Evolutionary conservation across 2,329 filamentous ascomycete genomes (phyloP).

Genomic region (Aspergillus glaucus): DNA sequence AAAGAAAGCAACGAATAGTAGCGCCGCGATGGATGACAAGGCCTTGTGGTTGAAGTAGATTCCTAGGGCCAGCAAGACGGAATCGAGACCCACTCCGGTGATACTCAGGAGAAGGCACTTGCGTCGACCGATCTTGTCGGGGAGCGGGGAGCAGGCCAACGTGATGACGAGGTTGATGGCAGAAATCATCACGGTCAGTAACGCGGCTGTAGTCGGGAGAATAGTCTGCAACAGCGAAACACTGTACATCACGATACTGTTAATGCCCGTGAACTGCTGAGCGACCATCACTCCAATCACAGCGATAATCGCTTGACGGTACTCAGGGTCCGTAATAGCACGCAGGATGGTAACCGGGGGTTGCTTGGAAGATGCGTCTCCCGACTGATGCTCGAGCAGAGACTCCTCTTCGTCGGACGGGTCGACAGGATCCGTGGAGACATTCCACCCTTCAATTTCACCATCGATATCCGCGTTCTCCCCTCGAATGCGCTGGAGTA

Average conservation of each 20-base stretch:
- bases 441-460: slow-evolving; percentile 61
- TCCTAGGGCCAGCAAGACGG: slow-evolving; percentile 70
- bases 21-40: slow-evolving; percentile 72
- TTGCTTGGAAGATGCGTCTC: slow-evolving; percentile 61
- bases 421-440: slow-evolving; percentile 21
- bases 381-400: slow-evolving; percentile 52
- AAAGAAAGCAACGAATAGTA: slow-evolving; percentile 84
- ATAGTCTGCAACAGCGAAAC: slow-evolving; percentile 79
- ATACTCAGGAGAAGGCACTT: slow-evolving; percentile 76
- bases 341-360: slow-evolving; percentile 59
- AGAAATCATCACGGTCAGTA: slow-evolving; percentile 83
- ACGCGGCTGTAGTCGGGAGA: slow-evolving; percentile 70
- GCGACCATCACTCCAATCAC: slow-evolving; percentile 87
- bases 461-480: slow-evolving; percentile 60
- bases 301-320: slow-evolving; percentile 69
- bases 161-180: slow-evolving; percentile 81
- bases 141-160: slow-evolving; percentile 70
- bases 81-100: slow-evolving; percentile 72
- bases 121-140: slow-evolving; percentile 84
- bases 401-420: slow-evolving; percentile 61
- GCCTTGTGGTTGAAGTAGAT: slow-evolving; percentile 68
- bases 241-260: slow-evolving; percentile 98
- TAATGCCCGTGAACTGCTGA: slow-evolving; percentile 90
- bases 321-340: slow-evolving; percentile 61
- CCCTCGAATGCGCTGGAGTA: slow-evolving; percentile 71